Conservation (phyloP, 139 green algal species). For the Coelastrella sp. region DNA sequence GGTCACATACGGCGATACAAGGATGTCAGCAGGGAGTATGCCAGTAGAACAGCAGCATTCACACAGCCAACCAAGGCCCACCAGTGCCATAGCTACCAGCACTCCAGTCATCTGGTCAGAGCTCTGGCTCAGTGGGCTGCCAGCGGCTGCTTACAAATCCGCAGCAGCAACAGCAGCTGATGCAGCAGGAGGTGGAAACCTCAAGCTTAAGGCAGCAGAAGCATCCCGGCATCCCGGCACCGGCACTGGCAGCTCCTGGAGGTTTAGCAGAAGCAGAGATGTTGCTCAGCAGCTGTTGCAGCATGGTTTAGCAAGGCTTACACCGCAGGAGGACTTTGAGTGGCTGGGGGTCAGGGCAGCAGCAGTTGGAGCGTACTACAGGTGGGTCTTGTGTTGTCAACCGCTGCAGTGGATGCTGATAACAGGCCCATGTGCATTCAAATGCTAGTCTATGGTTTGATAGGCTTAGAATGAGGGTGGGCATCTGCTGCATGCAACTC, state of each 20-base stretch:
- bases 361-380: not conserved
- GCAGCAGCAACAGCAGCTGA: constrained; percentile 21
- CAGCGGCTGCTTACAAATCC: not conserved
- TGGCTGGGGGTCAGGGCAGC: constrained; percentile 25
- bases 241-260: not conserved
- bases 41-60: not conserved
- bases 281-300: constrained; percentile 23
- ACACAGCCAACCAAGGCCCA: not conserved
- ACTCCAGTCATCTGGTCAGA: not conserved
- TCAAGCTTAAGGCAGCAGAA: not conserved
- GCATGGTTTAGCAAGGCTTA: not conserved
- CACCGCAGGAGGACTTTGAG: constrained; percentile 4
- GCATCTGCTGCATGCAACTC: too few relatives aligned
- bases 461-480: too few relatives aligned
- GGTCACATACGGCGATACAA: too few relatives aligned
- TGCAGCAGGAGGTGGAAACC: not conserved
- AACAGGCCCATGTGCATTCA: too few relatives aligned
- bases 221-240: not conserved
- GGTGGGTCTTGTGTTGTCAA: not conserved
- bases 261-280: not conserved
- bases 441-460: too few relatives aligned
- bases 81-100: not conserved
- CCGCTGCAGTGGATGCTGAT: too few relatives aligned
- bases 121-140: not conserved
- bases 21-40: too few relatives aligned